A percentile compares a stretch with the other conserved stretches of the same genome.
These are phyloP conservation scores for Boletus vermiculosoides DNA, from an alignment of 768 basidiomycete genomes.

Conservation along the genomic window DNA sequence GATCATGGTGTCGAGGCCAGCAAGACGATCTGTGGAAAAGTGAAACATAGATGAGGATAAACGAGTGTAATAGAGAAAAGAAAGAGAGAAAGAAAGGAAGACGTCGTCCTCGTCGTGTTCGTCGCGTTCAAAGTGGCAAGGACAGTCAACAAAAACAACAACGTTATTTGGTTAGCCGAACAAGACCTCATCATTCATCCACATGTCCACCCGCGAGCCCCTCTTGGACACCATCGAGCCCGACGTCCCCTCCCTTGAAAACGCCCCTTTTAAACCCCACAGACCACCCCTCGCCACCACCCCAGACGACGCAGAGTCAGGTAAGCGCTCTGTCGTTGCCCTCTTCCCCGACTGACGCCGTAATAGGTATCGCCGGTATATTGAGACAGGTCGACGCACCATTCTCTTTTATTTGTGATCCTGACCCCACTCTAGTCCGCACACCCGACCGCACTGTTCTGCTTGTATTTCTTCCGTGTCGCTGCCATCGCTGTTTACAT, in stretches of 20 bases:
- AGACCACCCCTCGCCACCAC: constrained; percentile 52
- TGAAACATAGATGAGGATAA: constrained; percentile 31
- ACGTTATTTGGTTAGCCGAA: background rate
- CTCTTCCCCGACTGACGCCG: constrained; percentile 4
- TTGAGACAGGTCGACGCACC: constrained; percentile 60
- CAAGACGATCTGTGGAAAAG: constrained; percentile 41
- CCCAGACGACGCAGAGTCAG: constrained; percentile 72
- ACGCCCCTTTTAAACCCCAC: constrained; percentile 26
- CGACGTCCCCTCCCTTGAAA: constrained; percentile 58
- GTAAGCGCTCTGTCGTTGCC: constrained; percentile 33
- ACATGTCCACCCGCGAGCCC: constrained; percentile 62
- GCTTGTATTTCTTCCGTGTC: constrained; percentile 84
- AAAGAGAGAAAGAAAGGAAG: constrained; percentile 3
- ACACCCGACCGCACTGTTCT: constrained; percentile 81
- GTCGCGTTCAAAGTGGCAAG: background rate
- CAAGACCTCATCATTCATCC: background rate
- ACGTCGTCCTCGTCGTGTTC: constrained; percentile 15
- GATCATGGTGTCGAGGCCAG: constrained; percentile 42
- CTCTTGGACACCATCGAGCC: constrained; percentile 84
- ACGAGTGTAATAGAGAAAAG: constrained; percentile 10
- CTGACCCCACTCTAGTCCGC: constrained; percentile 54
- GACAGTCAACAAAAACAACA: background rate
- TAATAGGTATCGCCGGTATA: constrained; percentile 66
- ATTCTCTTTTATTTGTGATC: constrained; percentile 2
- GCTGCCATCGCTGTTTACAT: constrained; percentile 91